Conservation (phyloP, 331 rosid genomes). For the Rhamnella rubrinervis region DNA sequence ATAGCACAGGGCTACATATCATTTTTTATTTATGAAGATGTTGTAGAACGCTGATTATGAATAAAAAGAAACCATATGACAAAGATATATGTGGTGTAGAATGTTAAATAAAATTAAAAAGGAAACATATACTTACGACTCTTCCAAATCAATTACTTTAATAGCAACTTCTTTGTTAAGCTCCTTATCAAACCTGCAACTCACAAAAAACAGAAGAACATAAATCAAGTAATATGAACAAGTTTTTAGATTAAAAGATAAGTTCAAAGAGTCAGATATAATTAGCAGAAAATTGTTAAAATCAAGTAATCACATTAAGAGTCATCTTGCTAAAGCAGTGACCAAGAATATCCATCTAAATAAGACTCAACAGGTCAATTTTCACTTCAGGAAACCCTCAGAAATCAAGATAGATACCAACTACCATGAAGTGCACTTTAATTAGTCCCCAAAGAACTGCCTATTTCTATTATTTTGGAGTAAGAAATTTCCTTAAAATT, state of each 20-base stretch:
- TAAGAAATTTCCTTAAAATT: no score
- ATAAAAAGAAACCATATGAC: conserved; percentile 7
- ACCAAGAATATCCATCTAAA: background rate
- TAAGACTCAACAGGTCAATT: no score
- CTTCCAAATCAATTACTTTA: conserved; percentile 97
- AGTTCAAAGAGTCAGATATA: background rate
- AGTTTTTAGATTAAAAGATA: background rate
- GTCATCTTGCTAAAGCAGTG: background rate
- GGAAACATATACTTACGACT: conserved; percentile 68
- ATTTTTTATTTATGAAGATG: background rate
- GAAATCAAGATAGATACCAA: no score
- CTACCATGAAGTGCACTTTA: no score
- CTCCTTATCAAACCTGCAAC: conserved; percentile 88
- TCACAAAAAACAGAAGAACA: background rate
- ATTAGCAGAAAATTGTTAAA: conserved; percentile 6
- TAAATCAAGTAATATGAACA: background rate
- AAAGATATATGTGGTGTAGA: conserved; percentile 1
- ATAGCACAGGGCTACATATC: no score
- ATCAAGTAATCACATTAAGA: conserved; percentile 1
- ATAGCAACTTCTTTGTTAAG: conserved; percentile 89
- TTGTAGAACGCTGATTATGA: background rate
- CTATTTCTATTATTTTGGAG: no score
- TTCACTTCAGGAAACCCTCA: background rate
- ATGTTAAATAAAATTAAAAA: conserved; percentile 3
- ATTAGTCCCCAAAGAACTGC: no score